Base-by-base conservation (phyloP, 768 basidiomycete species). In the Terana coerulea region DNA sequence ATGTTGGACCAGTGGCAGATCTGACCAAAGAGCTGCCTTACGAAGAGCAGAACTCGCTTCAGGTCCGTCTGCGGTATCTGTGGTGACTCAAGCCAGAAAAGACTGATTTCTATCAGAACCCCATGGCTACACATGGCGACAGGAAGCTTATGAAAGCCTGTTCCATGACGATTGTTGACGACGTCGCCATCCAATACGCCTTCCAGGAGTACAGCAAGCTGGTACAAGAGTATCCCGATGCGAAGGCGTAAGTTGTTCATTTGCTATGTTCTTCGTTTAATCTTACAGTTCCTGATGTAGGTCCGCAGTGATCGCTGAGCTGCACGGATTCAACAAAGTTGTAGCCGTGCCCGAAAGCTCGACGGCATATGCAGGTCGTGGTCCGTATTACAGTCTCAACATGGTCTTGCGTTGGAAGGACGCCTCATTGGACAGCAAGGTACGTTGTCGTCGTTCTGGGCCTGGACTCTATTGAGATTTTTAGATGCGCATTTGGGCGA, bases 291-390 rank as follows among this genome's bases (percentile, higher is more conserved):
- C 30, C 12, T 17, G 44, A 12, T 21, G 24, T 22, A 54, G 53
- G 3, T 28, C 41, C 12, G 53, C 47, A 9, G 30, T 50, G 14
- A 19, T 54, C n/a, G 10, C 45, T 21, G 53, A 54, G 35, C 35
- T 49, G 25, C 47, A 54, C 35, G 10, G n/a, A 3, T 42, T 22
- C 28, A 12, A 30, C 40, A 57, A 57, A 42, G 17, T 57, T 19
- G 25, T 47, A 25, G n/a, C 21, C 5, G 47, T 57, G 3, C 51
- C 55, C 15, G 26, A 21, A 9, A 33, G 29, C 17, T 46, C 51
- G 33, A 53, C 52, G 3, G 44, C 55, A 14, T 53, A 49, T 30
- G 47, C 53, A 5, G 45, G 26, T 25, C 53, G 53, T 17, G 53
- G 47, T 14, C 33, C 42, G 14, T 42, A n/a, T 22, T 49, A 44